Base-by-base conservation (phyloP, 768 basidiomycete genomes). In the Gymnopilus dilepis region DNA sequence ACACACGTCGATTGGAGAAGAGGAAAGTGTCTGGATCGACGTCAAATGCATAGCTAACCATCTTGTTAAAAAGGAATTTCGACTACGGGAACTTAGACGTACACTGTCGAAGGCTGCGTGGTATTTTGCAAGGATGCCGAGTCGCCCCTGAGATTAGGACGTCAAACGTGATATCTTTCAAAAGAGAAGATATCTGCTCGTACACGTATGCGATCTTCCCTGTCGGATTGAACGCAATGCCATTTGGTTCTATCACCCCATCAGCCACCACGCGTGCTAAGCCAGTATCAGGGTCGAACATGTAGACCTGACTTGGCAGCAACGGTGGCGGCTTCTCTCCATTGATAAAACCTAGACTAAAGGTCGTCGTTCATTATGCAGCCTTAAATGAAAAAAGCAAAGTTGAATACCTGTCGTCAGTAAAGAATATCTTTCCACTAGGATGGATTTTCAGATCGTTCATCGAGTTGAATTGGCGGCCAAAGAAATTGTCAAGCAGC, bases 401-500 rank as follows among this genome's bases (percentile, higher is more conserved):
- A 7, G 22, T 21, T 37, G 78, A 84, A 38, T 73, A 91, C 84
- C 78, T 76, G n/a, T 79, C 78, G 65, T 94, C 91, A 0, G 91
- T 92, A 74, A 92, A 91, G 2, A 92, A 67, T 40, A 84, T 83
- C 41, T 85, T 85, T 61, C 83, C 56, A 33, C 61, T 89, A 0
- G 89, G 89, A 54, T 91, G 86, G 2, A 92, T 77, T 66, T 90
- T 91, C 58, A 89, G 78, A 63, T 94, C 91, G 70, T 92, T 91
- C 53, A 92, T 72, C 0, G 91, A 91, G 72, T 90, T 91, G 76
- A 92, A 93, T 66, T 92, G 90, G 1, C 89, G 79, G 1, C 90
- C 91, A 66, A 84, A 89, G 72, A 82, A 90, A 74, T 92, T 92
- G 73, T 93, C 89, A 58, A 93, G 73, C 17, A 93, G 70, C 26